Conservation (phyloP, 2,329 filamentous ascomycete genomes). For the Dactylella cylindrospora region DNA sequence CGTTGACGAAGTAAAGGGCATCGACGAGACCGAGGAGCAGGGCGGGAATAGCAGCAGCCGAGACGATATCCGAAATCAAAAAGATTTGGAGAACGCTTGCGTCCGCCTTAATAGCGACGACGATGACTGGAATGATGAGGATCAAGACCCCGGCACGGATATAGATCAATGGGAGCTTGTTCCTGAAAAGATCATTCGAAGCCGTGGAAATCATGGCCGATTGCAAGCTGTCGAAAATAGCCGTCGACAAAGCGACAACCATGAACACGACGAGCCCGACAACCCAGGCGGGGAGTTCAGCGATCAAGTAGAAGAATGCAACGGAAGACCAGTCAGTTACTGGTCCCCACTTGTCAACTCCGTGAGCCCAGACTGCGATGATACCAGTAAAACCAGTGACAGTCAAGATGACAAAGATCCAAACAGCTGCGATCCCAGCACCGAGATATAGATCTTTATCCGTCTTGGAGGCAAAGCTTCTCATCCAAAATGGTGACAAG, state of each 20-base stretch:
- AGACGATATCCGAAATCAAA: constrained; percentile 77
- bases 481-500: constrained; percentile 75
- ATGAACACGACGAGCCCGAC: constrained; percentile 79
- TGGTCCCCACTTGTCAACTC: constrained; percentile 57
- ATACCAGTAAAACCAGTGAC: constrained; percentile 73
- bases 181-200: constrained; percentile 82
- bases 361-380: constrained; percentile 75
- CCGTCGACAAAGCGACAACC: constrained; percentile 73
- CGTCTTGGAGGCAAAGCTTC: constrained; percentile 76
- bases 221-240: constrained; percentile 78
- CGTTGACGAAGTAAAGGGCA: constrained; percentile 70
- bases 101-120: constrained; percentile 68
- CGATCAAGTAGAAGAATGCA: constrained; percentile 74
- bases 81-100: constrained; percentile 78
- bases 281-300: constrained; percentile 75
- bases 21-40: constrained; percentile 69
- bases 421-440: constrained; percentile 66
- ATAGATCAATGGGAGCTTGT: constrained; percentile 73
- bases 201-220: constrained; percentile 82
- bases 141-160: constrained; percentile 70
- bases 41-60: constrained; percentile 72
- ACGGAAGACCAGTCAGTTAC: constrained; percentile 65
- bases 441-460: constrained; percentile 77
- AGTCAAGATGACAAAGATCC: constrained; percentile 68
- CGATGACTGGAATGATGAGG: constrained; percentile 71